Conservation (phyloP, 148 eudicot species). For the Limonium bicolor region DNA sequence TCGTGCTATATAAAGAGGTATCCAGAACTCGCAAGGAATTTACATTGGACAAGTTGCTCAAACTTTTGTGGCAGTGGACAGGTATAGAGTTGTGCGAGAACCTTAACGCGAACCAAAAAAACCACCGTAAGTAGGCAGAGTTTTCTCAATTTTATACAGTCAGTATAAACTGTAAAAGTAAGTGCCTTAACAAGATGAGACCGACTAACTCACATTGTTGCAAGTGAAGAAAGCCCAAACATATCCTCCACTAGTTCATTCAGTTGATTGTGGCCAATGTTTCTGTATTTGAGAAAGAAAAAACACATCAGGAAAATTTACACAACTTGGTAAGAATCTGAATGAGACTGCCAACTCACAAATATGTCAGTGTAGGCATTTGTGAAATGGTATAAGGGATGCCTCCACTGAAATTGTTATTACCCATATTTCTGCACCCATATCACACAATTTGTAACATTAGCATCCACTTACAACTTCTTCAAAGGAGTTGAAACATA, state of each 20-base stretch:
- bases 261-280: conserved; percentile 72
- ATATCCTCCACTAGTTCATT: conserved; percentile 40
- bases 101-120: conserved; percentile 39
- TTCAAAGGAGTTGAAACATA: background rate
- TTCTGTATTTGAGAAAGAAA: conserved; percentile 21
- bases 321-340: too few relatives aligned
- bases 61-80: conserved; percentile 55
- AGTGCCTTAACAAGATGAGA: too few relatives aligned
- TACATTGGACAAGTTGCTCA: conserved; percentile 51
- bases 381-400: conserved; percentile 63
- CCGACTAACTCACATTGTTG: conserved; percentile 67
- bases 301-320: background rate
- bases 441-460: background rate
- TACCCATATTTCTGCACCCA: conserved; percentile 70
- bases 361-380: conserved; percentile 47
- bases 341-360: too few relatives aligned
- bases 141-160: too few relatives aligned
- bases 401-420: conserved; percentile 49
- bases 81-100: conserved; percentile 51
- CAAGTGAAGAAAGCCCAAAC: conserved; percentile 49
- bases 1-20: too few relatives aligned
- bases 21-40: conserved; percentile 58
- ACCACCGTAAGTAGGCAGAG: background rate
- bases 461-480: too few relatives aligned
- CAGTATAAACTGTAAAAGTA: background rate